Evolutionary conservation across 768 basidiomycete species (phyloP), one percentile per base, ranked within the genome.

Genomic region (Russula vinacea): DNA sequence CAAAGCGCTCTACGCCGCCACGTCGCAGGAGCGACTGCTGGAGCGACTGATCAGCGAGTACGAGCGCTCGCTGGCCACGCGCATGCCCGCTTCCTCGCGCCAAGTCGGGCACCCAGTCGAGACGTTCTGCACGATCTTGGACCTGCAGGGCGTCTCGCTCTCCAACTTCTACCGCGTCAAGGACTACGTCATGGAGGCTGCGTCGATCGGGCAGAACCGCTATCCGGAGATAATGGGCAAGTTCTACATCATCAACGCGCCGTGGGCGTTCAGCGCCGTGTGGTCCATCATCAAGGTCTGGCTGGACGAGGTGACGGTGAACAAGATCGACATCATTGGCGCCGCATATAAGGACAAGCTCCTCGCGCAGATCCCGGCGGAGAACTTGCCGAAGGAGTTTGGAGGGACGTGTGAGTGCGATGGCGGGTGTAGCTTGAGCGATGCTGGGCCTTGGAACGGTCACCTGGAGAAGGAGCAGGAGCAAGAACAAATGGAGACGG

Each of bases 211-310:
- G 13, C 94, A 97, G 75, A 84, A 97, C 78, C 81, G 89, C 68
- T 98, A 94, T 75, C 92, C 94, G 1, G 92, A 96, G 75, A 85
- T 82, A 68, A 93, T 98, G 96, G 96, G 96, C 79, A 92, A 91
- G 74, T 98, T 99, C 80, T 99, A 92, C 81, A 94, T 98, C 82
- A 90, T 97, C 83, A 98, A 98, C 72, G 91, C 93, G 0, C 96
- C 96, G 0, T 98, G 89, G 87, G 82, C 86, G 57, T 99, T 99
- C 79, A 83, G 84, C 56, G 83, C 88, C 44, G 89, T 96, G 24
- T 99, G 95, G 95, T 73, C 78, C 22, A 73, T 94, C 68, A 84
- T 98, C 79, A 96, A 92, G 79, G 86, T 85, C 3, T 98, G 92
- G 92, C 79, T 99, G 70, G 96, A 98, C 76, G 87, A 88, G 70